Evolutionary conservation across 176 grass and related monocot species (phyloP).

Genomic region (Oryza brachyantha): DNA sequence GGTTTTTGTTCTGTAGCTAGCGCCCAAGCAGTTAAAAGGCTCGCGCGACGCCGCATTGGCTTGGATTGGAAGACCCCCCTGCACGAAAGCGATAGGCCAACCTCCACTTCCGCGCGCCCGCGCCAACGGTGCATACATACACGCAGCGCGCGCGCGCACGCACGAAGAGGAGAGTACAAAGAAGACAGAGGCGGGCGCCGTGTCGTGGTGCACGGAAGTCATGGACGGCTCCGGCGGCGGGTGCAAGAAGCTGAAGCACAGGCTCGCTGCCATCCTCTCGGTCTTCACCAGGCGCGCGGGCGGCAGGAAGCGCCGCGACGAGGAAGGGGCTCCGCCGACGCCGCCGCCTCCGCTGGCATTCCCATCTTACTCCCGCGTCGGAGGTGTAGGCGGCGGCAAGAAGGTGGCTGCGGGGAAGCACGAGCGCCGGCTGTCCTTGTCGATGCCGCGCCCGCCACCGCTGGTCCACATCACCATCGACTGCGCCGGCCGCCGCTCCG

Average conservation of each 20-base stretch:
- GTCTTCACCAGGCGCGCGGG: slow-evolving; percentile 50
- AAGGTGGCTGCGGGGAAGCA: neutral
- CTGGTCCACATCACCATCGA: slow-evolving; percentile 57
- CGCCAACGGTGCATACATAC: neutral
- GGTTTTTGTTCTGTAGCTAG: slow-evolving; percentile 25
- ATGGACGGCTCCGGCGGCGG: slow-evolving; percentile 36
- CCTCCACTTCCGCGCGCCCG: slow-evolving; percentile 19
- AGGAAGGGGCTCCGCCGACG: neutral
- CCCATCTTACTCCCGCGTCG: slow-evolving; percentile 30
- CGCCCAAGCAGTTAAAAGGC: slow-evolving; percentile 27
- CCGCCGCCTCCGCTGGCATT: slow-evolving; percentile 18
- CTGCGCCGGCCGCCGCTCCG: slow-evolving; percentile 62
- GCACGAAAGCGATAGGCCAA: slow-evolving; percentile 50
- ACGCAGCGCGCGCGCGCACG: neutral
- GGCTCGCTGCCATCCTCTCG: slow-evolving; percentile 62
- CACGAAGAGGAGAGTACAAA: neutral
- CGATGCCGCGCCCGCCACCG: slow-evolving; percentile 33
- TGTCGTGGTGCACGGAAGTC: neutral
- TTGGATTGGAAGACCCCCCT: too few species aligned
- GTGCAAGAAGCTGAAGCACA: slow-evolving; percentile 65
- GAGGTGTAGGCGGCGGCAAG: neutral
- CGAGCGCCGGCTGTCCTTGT: slow-evolving; percentile 49
- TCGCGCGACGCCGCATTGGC: slow-evolving; percentile 26
- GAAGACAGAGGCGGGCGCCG: neutral
- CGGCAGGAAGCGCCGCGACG: slow-evolving; percentile 30